These are phyloP conservation scores for Starmerella apicola DNA, from an alignment of 805 yeast species.

Conservation along the genomic window DNA sequence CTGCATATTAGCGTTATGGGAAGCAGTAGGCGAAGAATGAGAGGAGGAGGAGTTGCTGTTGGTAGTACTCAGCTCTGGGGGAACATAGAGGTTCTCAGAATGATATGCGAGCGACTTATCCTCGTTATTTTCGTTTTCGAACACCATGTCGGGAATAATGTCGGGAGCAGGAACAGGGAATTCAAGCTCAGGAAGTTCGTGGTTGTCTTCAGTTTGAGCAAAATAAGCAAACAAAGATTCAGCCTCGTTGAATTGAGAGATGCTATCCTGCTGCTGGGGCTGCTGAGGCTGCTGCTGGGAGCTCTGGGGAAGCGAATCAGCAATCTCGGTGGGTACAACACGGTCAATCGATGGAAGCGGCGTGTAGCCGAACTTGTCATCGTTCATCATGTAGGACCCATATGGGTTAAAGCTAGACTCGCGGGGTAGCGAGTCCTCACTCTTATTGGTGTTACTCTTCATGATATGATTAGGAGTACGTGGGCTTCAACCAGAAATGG, in stretches of 20 bases:
- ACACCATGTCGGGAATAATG: constrained; percentile 16
- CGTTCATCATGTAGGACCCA: background rate
- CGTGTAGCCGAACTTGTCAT: background rate
- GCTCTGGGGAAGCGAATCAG: no score
- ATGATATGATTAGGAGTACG: no score
- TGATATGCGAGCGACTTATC: no score
- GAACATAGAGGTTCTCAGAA: no score
- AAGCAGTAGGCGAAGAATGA: background rate
- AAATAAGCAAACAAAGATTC: background rate
- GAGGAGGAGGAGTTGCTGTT: background rate
- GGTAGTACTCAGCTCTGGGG: background rate
- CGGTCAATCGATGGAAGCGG: no score
- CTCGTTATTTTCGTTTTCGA: constrained; percentile 8
- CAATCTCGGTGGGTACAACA: no score
- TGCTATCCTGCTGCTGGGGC: background rate
- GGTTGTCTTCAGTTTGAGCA: constrained; percentile 4
- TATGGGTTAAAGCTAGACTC: background rate
- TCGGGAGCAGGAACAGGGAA: constrained; percentile 16
- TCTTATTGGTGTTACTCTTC: background rate
- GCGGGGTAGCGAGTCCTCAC: background rate
- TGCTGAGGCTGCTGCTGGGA: background rate
- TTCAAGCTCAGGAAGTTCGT: constrained; percentile 14
- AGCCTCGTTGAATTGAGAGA: background rate
- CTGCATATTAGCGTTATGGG: background rate
- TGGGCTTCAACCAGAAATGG: no score